phyloP scores from a whole-genome alignment of 441 rosid species.

The Sinapis alba region DNA sequence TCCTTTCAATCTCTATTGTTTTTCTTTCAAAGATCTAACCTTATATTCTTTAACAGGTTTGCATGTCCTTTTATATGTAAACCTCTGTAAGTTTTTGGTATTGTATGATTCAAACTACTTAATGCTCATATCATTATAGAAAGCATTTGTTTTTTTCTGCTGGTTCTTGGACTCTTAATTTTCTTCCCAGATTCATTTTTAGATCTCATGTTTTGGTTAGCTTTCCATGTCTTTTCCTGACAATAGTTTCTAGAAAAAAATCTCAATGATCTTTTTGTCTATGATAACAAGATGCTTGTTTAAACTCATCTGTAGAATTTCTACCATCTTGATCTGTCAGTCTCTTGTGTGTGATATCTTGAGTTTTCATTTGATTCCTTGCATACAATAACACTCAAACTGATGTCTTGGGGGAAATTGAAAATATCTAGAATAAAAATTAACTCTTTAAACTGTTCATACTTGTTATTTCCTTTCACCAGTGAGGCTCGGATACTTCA shows the following conservation, averaged over 20 bases:
- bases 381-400: conserved; percentile 64
- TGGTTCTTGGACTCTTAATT: not conserved
- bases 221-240: not conserved
- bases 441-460: conserved; percentile 19
- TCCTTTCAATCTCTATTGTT: conserved; percentile 10
- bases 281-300: conserved; percentile 8
- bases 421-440: not conserved
- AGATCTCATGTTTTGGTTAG: not conserved
- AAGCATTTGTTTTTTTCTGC: not conserved
- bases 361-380: conserved; percentile 31
- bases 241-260: not conserved
- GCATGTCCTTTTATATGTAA: not conserved
- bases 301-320: not conserved
- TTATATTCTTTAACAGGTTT: conserved; percentile 19
- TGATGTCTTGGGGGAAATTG: not conserved
- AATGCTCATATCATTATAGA: conserved; percentile 29
- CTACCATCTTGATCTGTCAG: not conserved
- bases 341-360: conserved; percentile 9
- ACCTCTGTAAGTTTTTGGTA: conserved; percentile 16
- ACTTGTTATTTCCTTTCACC: conserved; percentile 55
- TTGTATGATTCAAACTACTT: conserved; percentile 13
- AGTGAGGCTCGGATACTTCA: conserved; percentile 41
- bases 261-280: not conserved
- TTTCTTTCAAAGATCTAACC: conserved; percentile 21
- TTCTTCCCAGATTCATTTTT: conserved; percentile 19